Evolutionary conservation across 352 stramenopile genomes (phyloP).

Genomic region (Pythium pectinolyticum): DNA sequence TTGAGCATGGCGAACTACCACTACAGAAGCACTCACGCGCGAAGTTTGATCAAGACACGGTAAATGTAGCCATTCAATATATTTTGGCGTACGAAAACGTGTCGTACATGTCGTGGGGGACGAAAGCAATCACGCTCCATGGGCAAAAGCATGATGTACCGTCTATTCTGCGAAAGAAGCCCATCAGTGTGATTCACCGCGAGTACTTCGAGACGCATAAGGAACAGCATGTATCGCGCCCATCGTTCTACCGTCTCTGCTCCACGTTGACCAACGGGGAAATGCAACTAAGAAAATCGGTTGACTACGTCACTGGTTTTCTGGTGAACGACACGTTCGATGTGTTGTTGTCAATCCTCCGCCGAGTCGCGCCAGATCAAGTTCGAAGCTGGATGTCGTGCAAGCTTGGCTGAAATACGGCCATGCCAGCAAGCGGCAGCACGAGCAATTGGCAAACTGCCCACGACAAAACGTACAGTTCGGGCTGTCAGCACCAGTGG

Average conservation of each 20-base stretch:
- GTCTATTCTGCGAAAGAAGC: conserved; percentile 13
- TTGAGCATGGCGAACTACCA: not conserved
- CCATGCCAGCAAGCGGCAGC: not conserved
- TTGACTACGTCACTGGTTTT: conserved; percentile 14
- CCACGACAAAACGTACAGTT: conserved; percentile 5
- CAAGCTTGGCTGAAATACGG: conserved; percentile 18
- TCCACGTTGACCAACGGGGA: not conserved
- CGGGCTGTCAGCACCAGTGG: not conserved
- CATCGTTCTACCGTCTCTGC: conserved; percentile 10
- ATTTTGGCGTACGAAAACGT: conserved; percentile 10
- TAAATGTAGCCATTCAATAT: not conserved
- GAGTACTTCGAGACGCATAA: too few species aligned
- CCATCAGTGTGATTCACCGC: not conserved
- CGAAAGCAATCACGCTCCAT: conserved; percentile 1
- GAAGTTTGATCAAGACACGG: not conserved
- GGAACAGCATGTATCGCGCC: not conserved
- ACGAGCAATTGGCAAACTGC: not conserved
- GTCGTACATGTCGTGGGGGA: conserved; percentile 14
- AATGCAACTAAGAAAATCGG: not conserved
- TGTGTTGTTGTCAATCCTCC: not conserved
- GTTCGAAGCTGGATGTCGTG: not conserved
- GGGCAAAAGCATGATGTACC: not conserved
- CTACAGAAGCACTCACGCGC: not conserved
- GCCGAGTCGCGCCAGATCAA: not conserved
- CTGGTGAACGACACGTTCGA: conserved; percentile 14